These are phyloP conservation scores for Trichoderma reesei DNA, from an alignment of 495 filamentous ascomycete genomes.

Conservation along the genomic window DNA sequence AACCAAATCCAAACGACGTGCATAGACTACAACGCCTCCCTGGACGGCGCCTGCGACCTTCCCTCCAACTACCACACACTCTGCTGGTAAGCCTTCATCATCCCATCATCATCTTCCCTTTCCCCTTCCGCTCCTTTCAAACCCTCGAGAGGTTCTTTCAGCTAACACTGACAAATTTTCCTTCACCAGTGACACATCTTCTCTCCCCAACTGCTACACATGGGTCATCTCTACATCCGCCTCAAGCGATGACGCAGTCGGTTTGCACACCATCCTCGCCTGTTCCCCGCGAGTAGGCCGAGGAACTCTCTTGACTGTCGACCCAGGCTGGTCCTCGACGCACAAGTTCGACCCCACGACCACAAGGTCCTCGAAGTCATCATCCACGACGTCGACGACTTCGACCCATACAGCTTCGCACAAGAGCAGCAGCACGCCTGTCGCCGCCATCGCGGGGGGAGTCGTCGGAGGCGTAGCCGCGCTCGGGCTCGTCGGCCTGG, in stretches of 20 bases:
- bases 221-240: not conserved
- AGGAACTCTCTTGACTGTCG: not conserved
- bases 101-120: not conserved
- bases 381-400: not conserved
- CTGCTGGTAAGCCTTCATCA: constrained; percentile 1
- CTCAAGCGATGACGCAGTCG: not conserved
- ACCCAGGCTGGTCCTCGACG: not conserved
- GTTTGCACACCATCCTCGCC: not conserved
- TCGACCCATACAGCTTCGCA: not conserved
- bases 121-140: not conserved
- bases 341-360: constrained; percentile 1
- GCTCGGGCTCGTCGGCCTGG: constrained; percentile 4
- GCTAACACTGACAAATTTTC: not conserved
- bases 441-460: not conserved
- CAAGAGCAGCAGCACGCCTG: not conserved
- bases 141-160: not conserved
- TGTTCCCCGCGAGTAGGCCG: not conserved
- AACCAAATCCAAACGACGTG: not conserved
- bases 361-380: not conserved
- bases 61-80: constrained; percentile 1
- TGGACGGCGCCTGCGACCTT: not conserved
- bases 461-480: constrained; percentile 5
- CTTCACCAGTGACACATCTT: not conserved
- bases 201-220: not conserved
- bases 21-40: not conserved